Evolutionary conservation across 2,329 filamentous ascomycete species (phyloP).

Genomic region (Paradendryphiella salina): DNA sequence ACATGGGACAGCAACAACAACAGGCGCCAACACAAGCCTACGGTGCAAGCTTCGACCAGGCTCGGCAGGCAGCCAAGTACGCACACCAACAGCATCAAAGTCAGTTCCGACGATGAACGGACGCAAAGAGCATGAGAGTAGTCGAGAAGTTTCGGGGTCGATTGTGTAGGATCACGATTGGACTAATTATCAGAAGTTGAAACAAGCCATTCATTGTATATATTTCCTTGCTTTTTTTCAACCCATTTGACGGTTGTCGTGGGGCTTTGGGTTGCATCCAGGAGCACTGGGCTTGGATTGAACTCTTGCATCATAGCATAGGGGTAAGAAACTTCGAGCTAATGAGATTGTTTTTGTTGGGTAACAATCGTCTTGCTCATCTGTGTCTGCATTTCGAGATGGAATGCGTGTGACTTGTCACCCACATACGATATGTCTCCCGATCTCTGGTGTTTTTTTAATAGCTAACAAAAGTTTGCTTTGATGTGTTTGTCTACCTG

Average conservation of each 20-base stretch:
- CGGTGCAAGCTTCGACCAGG: constrained; percentile 13
- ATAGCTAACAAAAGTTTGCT: too few relatives aligned
- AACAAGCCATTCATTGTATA: constrained; percentile 4
- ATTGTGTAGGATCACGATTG: background rate
- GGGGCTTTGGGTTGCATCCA: background rate
- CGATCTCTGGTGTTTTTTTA: too few relatives aligned
- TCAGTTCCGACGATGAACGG: constrained; percentile 8
- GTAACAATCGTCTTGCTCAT: too few relatives aligned
- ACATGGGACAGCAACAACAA: constrained; percentile 11
- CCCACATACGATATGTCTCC: too few relatives aligned
- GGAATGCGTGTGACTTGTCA: too few relatives aligned
- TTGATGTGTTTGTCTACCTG: too few relatives aligned
- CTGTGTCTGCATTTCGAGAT: too few relatives aligned
- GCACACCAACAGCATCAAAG: constrained; percentile 10
- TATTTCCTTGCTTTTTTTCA: constrained; percentile 6
- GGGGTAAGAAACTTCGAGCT: background rate
- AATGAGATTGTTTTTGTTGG: background rate
- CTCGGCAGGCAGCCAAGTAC: constrained; percentile 8
- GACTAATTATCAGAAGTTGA: background rate
- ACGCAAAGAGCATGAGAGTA: background rate
- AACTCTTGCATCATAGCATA: background rate
- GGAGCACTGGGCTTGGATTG: constrained; percentile 3
- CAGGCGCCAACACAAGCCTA: constrained; percentile 10
- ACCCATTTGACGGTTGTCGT: background rate
- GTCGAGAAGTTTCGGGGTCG: background rate